Percentiles rank a stretch among this genome's conserved stretches.
Evolutionary conservation across 139 green algal species (phyloP).

Genomic region (Closterium sp.): DNA sequence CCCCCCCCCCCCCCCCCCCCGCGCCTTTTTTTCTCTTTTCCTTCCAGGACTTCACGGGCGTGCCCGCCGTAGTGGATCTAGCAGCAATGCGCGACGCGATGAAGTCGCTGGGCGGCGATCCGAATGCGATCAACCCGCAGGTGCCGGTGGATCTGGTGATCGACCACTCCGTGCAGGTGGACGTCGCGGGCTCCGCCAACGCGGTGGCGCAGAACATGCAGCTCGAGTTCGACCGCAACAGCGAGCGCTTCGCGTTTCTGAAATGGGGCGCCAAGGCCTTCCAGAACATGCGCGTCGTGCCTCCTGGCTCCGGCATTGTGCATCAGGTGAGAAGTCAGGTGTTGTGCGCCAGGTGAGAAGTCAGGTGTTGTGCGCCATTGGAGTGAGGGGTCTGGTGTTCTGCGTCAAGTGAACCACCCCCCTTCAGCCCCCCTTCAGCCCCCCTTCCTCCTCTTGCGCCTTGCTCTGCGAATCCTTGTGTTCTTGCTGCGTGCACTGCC

Average conservation of each 20-base stretch:
- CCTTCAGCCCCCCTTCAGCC: too few relatives aligned
- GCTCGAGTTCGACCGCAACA: conserved; percentile 57
- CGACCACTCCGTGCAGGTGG: conserved; percentile 60
- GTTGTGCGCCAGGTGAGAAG: too few relatives aligned
- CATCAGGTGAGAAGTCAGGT: conserved; percentile 43
- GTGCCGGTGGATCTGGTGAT: conserved; percentile 60
- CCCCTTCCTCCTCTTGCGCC: neutral
- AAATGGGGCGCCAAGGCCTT: conserved; percentile 61
- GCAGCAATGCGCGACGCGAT: conserved; percentile 57
- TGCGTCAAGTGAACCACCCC: neutral
- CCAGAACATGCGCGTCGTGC: conserved; percentile 61
- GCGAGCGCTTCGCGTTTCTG: conserved; percentile 59
- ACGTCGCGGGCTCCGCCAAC: conserved; percentile 21
- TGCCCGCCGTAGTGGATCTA: conserved; percentile 58
- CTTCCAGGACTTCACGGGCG: conserved; percentile 56
- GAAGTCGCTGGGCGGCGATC: conserved; percentile 47
- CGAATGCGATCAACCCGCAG: conserved; percentile 55
- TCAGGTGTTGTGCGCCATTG: too few relatives aligned
- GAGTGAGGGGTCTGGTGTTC: too few relatives aligned
- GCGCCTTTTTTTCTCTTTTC: too few relatives aligned
- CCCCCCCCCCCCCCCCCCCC: too few relatives aligned
- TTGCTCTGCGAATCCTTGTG: too few relatives aligned
- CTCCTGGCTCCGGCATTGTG: conserved; percentile 55
- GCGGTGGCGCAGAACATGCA: conserved; percentile 54
- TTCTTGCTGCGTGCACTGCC: neutral